Percentiles rank a stretch among this genome's conserved stretches.
These are phyloP conservation scores for Gloeostereum incarnatum DNA, from an alignment of 768 basidiomycete species.

Conservation along the genomic window DNA sequence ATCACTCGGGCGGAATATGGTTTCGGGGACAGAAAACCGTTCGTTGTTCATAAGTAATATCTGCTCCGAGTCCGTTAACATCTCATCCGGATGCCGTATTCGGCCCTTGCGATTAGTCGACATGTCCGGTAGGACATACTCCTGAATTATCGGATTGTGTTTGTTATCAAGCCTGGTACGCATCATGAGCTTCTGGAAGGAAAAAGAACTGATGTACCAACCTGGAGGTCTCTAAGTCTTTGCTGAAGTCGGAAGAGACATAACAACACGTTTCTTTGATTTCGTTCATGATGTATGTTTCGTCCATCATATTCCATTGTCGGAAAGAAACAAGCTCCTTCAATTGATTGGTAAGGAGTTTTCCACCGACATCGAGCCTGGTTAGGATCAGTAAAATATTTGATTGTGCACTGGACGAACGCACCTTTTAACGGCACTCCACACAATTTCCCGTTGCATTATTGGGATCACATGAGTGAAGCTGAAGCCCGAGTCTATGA, in stretches of 20 bases:
- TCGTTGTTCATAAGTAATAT: constrained; percentile 87
- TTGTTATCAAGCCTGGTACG: constrained; percentile 43
- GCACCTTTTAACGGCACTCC: constrained; percentile 74
- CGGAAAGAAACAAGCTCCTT: constrained; percentile 92
- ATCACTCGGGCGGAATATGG: constrained; percentile 84
- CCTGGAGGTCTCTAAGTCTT: constrained; percentile 75
- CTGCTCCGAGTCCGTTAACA: constrained; percentile 47
- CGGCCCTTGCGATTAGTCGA: constrained; percentile 54
- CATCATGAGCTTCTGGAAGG: constrained; percentile 1
- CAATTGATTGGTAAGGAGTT: constrained; percentile 90
- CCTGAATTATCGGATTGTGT: constrained; percentile 64
- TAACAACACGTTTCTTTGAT: constrained; percentile 90
- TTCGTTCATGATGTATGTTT: constrained; percentile 88
- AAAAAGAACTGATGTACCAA: constrained; percentile 26
- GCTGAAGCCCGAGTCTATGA: constrained; percentile 90
- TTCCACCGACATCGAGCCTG: constrained; percentile 93
- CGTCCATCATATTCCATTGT: constrained; percentile 99
- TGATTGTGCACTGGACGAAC: constrained; percentile 8
- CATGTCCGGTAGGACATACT: constrained; percentile 89
- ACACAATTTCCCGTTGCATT: constrained; percentile 62
- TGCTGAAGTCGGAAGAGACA: constrained; percentile 62
- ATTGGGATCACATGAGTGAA: constrained; percentile 90
- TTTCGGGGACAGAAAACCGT: constrained; percentile 86
- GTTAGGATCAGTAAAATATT: constrained; percentile 9
- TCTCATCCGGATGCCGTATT: constrained; percentile 44